Evolutionary conservation across 2,329 filamentous ascomycete species (phyloP), one percentile per base, ranked within the genome.

Genomic region (Thelonectria discophora): DNA sequence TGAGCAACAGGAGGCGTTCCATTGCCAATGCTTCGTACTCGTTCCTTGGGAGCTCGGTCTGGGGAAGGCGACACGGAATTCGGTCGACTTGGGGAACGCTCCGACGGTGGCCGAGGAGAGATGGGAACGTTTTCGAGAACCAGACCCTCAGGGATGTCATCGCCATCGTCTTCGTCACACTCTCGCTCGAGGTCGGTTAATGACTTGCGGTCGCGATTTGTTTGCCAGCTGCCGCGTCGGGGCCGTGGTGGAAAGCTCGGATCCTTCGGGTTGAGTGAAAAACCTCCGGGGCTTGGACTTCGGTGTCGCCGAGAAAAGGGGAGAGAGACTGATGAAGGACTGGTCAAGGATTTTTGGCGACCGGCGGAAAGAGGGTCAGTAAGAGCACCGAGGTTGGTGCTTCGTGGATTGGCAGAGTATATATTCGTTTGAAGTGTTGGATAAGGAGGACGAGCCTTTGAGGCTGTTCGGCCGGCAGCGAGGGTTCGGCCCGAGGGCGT

Each of bases 91-190:
- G 79, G 79, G 0, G 83, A 77, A 15, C 88, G 81, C 63, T 89
- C 86, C 21, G 79, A 79, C 1, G 80, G 79, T 2, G 87, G 87
- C 2, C 88, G 82, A n/a, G 92, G 92, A 0, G 91, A 94, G 47
- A 95, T 87, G 5, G 92, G 92, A 2, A 95, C 89, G 66, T 95
- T 95, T 77, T 92, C 91, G 48, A 95, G 84, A 54, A 93, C 84
- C 21, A 91, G 85, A 55, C 92, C 91, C 24, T 94, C 91, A 0
- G 92, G 92, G 30, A 95, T 89, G 71, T 93, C 90, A 55, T 88
- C 89, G 54, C 87, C 88, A 55, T 93, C 90, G 67, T 94, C 90
- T 52, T 90, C 87, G 68, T 92, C 88, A 63, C 85, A 94, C 72
- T 94, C 91, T 56, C 86, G 85, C 73, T 95, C 92, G 54, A 93